Percentiles rank a stretch among this genome's conserved stretches.
Conservation (phyloP, 495 filamentous ascomycete species). For the Talaromyces liani region DNA sequence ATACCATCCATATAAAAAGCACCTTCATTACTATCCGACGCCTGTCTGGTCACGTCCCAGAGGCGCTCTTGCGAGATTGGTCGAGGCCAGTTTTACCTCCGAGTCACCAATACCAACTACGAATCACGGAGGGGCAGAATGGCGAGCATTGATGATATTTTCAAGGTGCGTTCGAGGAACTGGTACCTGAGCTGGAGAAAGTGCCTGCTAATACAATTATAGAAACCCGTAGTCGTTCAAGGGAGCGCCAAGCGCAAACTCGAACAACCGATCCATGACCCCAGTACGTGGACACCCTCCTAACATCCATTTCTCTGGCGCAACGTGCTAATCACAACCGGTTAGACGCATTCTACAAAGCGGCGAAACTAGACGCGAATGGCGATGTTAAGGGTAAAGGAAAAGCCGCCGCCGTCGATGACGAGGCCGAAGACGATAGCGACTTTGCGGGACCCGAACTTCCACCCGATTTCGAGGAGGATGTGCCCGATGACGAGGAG, state of each 20-base stretch:
- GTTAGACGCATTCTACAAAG: constrained; percentile 75
- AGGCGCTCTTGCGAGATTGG: background rate
- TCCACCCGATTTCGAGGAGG: constrained; percentile 57
- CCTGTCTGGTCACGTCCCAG: background rate
- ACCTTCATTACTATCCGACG: background rate
- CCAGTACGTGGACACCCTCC: constrained; percentile 45
- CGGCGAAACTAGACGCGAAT: constrained; percentile 60
- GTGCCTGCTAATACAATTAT: background rate
- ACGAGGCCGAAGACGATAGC: constrained; percentile 55
- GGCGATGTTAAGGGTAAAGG: constrained; percentile 57
- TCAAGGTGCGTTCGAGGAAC: constrained; percentile 52
- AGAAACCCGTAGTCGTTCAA: constrained; percentile 36
- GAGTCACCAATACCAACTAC: background rate
- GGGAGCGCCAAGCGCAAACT: constrained; percentile 66
- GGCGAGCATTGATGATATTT: constrained; percentile 75
- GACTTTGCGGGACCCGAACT: constrained; percentile 61
- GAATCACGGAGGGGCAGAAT: constrained; percentile 28
- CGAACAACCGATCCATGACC: constrained; percentile 57
- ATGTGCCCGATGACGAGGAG: constrained; percentile 72
- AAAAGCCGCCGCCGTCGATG: constrained; percentile 48
- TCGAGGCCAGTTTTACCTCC: background rate
- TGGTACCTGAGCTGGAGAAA: background rate
- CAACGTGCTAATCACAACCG: background rate
- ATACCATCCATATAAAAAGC: too few relatives aligned
- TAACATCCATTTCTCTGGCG: background rate